These are phyloP conservation scores for Coniosporium apollinis DNA, from an alignment of 495 filamentous ascomycete species.

Conservation along the genomic window DNA sequence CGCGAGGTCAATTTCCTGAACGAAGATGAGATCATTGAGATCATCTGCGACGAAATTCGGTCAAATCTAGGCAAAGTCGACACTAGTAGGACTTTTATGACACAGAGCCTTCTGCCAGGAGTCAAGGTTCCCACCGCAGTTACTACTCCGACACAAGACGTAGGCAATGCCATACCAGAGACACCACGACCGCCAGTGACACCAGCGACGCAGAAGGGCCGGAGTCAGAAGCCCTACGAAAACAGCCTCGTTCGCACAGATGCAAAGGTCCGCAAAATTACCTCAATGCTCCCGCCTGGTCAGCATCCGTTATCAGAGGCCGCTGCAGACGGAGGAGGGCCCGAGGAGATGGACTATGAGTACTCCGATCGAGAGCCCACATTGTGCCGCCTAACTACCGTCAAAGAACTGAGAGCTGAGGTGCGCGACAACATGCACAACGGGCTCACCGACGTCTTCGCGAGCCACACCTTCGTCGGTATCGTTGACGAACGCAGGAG, in stretches of 20 bases:
- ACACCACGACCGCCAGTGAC: neutral
- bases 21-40: slow-evolving; percentile 90
- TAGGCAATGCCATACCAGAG: neutral
- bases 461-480: slow-evolving; percentile 84
- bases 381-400: slow-evolving; percentile 53
- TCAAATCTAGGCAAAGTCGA: slow-evolving; percentile 74
- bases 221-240: slow-evolving; percentile 53
- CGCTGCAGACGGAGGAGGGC: slow-evolving; percentile 4
- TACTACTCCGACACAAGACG: slow-evolving; percentile 16
- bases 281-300: slow-evolving; percentile 63
- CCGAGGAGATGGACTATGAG: slow-evolving; percentile 48
- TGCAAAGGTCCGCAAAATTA: slow-evolving; percentile 82
- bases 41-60: slow-evolving; percentile 66
- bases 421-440: slow-evolving; percentile 81
- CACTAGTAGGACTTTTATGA: slow-evolving; percentile 85
- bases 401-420: slow-evolving; percentile 63
- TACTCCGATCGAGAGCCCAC: slow-evolving; percentile 49
- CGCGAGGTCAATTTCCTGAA: slow-evolving; percentile 96
- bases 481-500: slow-evolving; percentile 77
- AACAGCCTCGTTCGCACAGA: slow-evolving; percentile 87
- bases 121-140: slow-evolving; percentile 27
- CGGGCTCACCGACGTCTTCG: slow-evolving; percentile 74
- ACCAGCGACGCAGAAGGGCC: slow-evolving; percentile 15
- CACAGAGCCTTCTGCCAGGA: slow-evolving; percentile 74
- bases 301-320: slow-evolving; percentile 11